These are phyloP conservation scores for Cryptosporidium baileyi DNA, from an alignment of 169 alveolate genomes.

Conservation along the genomic window DNA sequence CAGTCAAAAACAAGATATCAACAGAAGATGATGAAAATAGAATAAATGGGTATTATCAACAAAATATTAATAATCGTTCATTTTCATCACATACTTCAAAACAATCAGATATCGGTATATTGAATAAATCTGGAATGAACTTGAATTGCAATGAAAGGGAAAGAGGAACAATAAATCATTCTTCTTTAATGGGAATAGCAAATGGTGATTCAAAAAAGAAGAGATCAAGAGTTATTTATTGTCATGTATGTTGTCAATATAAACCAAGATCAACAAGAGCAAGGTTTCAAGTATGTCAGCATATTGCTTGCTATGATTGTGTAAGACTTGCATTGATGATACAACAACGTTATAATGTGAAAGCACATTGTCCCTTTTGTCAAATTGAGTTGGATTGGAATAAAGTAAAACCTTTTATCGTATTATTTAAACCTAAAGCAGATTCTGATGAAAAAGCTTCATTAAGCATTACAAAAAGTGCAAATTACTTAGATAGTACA, in stretches of 20 bases:
- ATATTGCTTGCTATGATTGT: constrained; percentile 66
- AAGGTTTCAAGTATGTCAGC: constrained; percentile 63
- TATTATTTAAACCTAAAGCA: constrained; percentile 25
- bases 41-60: too few relatives aligned
- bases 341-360: constrained; percentile 25
- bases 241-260: constrained; percentile 62
- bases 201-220: constrained; percentile 32
- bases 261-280: constrained; percentile 69
- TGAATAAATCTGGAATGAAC: too few relatives aligned
- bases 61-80: too few relatives aligned
- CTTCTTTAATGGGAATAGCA: not conserved
- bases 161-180: too few relatives aligned
- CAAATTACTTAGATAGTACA: not conserved
- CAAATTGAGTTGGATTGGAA: constrained; percentile 61
- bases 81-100: not conserved
- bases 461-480: not conserved
- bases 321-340: constrained; percentile 63
- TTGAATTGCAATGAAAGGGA: too few relatives aligned
- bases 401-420: constrained; percentile 64
- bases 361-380: constrained; percentile 69
- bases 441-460: not conserved
- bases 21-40: too few relatives aligned
- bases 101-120: not conserved
- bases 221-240: constrained; percentile 55
- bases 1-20: too few relatives aligned